These are phyloP conservation scores for Sphaerosporella brunnea DNA, from an alignment of 495 filamentous ascomycete genomes.

Conservation along the genomic window DNA sequence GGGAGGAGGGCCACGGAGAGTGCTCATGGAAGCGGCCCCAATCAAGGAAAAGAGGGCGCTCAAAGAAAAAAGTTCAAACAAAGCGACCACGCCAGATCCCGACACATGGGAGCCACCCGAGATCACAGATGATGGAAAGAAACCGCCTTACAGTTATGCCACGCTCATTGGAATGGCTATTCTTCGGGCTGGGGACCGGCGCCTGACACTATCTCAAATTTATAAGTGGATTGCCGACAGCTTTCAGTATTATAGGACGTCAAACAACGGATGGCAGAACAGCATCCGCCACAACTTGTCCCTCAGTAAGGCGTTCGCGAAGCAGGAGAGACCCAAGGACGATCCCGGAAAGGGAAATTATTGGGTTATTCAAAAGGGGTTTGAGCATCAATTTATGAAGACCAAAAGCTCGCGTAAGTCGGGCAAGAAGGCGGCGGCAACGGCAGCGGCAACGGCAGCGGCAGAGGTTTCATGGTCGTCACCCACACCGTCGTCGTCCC, in stretches of 20 bases:
- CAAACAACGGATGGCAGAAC: conserved; percentile 90
- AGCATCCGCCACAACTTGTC: conserved; percentile 98
- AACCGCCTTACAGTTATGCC: conserved; percentile 84
- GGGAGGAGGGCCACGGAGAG: conserved; percentile 45
- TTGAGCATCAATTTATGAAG: conserved; percentile 73
- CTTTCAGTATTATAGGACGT: conserved; percentile 66
- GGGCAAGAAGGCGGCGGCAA: neutral
- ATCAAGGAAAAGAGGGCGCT: conserved; percentile 47
- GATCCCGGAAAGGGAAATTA: conserved; percentile 98
- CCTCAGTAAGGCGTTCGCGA: conserved; percentile 91
- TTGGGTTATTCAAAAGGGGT: conserved; percentile 79
- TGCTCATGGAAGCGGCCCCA: conserved; percentile 54
- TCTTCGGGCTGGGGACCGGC: conserved; percentile 62
- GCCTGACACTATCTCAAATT: conserved; percentile 85
- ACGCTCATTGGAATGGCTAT: conserved; percentile 96
- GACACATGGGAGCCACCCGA: conserved; percentile 32
- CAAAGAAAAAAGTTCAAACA: conserved; percentile 19
- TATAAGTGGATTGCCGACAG: conserved; percentile 98
- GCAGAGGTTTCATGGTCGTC: neutral
- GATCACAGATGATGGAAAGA: conserved; percentile 71
- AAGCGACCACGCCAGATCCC: conserved; percentile 10
- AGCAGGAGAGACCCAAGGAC: conserved; percentile 89
- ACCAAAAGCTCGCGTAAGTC: conserved; percentile 48
- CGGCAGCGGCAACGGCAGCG: neutral
- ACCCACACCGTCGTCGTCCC: neutral